A percentile compares a stretch with the other conserved stretches of the same genome.
Conservation (phyloP, 345 rosid species). For the Ceriops decandra region DNA sequence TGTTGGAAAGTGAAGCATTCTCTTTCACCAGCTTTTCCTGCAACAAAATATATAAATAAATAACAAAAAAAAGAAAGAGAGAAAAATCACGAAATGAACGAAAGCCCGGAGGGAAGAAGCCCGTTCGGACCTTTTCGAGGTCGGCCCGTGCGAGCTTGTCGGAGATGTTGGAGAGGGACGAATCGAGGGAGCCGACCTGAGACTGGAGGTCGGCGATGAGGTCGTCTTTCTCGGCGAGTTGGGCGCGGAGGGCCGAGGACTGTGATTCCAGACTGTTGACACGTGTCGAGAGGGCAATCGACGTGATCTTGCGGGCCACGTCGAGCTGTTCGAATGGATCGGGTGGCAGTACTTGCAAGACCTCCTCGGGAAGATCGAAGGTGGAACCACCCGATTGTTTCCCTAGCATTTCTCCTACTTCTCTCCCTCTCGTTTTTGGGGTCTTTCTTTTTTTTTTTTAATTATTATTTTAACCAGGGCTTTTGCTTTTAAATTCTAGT, state of each 20-base stretch:
- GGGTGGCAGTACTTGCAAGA: slow-evolving; percentile 63
- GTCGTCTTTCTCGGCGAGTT: slow-evolving; percentile 61
- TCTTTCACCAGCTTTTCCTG: slow-evolving; percentile 75
- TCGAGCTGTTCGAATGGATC: slow-evolving; percentile 96
- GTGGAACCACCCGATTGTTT: slow-evolving; percentile 37
- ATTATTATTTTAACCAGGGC: neutral
- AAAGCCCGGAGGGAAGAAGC: neutral
- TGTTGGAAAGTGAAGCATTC: slow-evolving; percentile 52
- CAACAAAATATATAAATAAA: neutral
- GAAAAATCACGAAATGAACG: neutral
- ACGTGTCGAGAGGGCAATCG: slow-evolving; percentile 85
- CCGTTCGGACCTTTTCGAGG: slow-evolving; percentile 52
- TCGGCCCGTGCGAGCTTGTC: slow-evolving; percentile 57
- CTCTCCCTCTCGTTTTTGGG: slow-evolving; percentile 1
- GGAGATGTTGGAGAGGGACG: slow-evolving; percentile 55
- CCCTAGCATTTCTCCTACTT: slow-evolving; percentile 30
- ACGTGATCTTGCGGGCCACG: slow-evolving; percentile 95
- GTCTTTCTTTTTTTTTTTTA: neutral
- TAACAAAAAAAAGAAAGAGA: neutral
- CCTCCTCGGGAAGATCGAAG: slow-evolving; percentile 81
- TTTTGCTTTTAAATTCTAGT: neutral
- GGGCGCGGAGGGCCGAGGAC: slow-evolving; percentile 47
- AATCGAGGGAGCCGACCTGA: slow-evolving; percentile 61
- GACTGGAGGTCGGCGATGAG: slow-evolving; percentile 58
- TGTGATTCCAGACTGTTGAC: slow-evolving; percentile 82